Conservation (phyloP, 78 protist genomes). For the Isochrysis galbana region DNA sequence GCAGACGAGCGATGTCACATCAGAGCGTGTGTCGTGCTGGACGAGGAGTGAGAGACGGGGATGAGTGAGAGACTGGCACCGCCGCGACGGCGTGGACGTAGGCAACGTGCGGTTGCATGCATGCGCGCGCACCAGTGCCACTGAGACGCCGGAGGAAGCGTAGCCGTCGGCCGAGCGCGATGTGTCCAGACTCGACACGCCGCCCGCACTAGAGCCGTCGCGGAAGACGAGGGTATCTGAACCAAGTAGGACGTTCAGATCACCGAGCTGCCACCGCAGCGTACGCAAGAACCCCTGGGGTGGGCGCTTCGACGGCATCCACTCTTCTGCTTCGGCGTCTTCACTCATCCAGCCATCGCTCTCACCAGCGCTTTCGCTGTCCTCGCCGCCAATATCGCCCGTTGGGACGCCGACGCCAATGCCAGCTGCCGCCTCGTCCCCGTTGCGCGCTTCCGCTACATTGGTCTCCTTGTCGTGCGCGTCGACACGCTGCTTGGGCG, state of each 20-base stretch:
- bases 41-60: too few relatives aligned
- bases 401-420: not conserved
- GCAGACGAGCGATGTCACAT: not conserved
- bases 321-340: not conserved
- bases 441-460: not conserved
- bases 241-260: not conserved
- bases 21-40: not conserved
- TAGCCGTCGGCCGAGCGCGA: not conserved
- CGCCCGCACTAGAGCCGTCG: not conserved
- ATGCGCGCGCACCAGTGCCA: too few relatives aligned
- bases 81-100: too few relatives aligned
- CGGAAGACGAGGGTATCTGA: not conserved
- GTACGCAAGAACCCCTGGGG: not conserved
- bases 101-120: too few relatives aligned
- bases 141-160: not conserved
- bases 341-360: not conserved
- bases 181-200: not conserved
- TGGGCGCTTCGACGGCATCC: not conserved
- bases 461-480: too few relatives aligned
- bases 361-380: not conserved
- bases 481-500: too few relatives aligned
- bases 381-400: not conserved
- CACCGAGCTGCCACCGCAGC: conserved; percentile 11
- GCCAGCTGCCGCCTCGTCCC: not conserved
- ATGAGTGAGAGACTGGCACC: too few relatives aligned